Percentiles rank a stretch among this genome's conserved stretches.
Evolutionary conservation across 371 early-diverging fungal species (phyloP).

Genomic region (Syncephalastrum monosporum): DNA sequence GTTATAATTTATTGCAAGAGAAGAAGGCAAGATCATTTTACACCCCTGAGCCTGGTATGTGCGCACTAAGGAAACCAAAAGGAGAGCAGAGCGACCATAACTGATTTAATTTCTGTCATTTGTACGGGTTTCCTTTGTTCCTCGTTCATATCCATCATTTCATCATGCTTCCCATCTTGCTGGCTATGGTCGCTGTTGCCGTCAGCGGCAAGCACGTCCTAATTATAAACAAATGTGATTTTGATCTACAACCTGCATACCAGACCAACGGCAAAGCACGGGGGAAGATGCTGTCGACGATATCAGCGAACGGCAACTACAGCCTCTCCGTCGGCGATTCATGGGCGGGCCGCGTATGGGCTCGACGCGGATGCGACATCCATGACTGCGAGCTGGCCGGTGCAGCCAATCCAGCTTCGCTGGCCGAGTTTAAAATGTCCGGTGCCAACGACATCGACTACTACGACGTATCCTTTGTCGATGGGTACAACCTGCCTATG

Average conservation of each 20-base stretch:
- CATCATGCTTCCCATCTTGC: too few relatives aligned
- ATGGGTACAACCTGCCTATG: conserved; percentile 42
- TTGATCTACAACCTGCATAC: conserved; percentile 20
- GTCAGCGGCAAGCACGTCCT: too few relatives aligned
- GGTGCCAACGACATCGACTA: conserved; percentile 29
- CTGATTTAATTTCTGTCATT: too few relatives aligned
- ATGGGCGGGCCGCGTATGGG: conserved; percentile 42
- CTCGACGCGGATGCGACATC: conserved; percentile 25
- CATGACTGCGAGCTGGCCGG: conserved; percentile 23
- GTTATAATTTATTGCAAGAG: too few relatives aligned
- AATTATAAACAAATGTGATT: conserved; percentile 18
- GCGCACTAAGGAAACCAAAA: too few relatives aligned
- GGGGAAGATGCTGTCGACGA: conserved; percentile 5
- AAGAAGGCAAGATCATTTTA: too few relatives aligned
- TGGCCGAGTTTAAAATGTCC: conserved; percentile 40
- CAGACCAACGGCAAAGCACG: conserved; percentile 25
- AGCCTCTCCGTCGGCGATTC: conserved; percentile 9
- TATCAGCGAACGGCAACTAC: conserved; percentile 6
- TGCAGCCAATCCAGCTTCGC: conserved; percentile 30
- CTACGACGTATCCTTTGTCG: conserved; percentile 47
- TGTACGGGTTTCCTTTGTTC: too few relatives aligned
- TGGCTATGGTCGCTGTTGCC: too few relatives aligned
- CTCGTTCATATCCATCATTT: too few relatives aligned
- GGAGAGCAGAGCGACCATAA: too few relatives aligned
- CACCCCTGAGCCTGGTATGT: too few relatives aligned